Evolutionary conservation across 345 rosid genomes (phyloP).

Genomic region (Populus simonii): DNA sequence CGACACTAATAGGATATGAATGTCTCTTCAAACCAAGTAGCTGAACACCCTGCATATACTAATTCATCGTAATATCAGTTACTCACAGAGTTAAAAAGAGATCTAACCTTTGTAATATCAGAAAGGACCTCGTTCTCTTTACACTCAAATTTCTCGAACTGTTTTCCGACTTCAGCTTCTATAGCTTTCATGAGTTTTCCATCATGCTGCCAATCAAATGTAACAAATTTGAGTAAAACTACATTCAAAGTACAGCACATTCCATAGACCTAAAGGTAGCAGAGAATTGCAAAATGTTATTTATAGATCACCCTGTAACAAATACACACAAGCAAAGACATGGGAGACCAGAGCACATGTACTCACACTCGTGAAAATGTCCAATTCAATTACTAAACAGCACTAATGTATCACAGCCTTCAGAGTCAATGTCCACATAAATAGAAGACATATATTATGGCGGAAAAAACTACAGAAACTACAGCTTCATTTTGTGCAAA

Average conservation of each 20-base stretch:
- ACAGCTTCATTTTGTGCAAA: no score
- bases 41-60: no score
- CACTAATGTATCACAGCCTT: no score
- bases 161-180: slow-evolving; percentile 66
- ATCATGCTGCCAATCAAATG: slow-evolving; percentile 57
- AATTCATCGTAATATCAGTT: background rate
- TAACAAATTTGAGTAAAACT: slow-evolving; percentile 17
- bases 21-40: background rate
- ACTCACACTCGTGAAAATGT: no score
- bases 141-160: slow-evolving; percentile 59
- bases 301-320: background rate
- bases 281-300: background rate
- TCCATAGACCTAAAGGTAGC: background rate
- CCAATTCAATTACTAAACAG: no score
- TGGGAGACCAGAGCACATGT: no score
- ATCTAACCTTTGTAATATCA: slow-evolving; percentile 60
- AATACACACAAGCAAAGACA: no score
- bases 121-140: slow-evolving; percentile 74
- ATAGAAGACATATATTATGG: no score
- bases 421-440: no score
- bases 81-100: background rate
- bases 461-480: no score
- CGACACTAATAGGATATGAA: background rate
- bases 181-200: slow-evolving; percentile 69
- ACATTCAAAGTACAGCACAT: background rate